Base-by-base conservation (phyloP, 495 filamentous ascomycete species). In the Hypomontagnella monticulosa region DNA sequence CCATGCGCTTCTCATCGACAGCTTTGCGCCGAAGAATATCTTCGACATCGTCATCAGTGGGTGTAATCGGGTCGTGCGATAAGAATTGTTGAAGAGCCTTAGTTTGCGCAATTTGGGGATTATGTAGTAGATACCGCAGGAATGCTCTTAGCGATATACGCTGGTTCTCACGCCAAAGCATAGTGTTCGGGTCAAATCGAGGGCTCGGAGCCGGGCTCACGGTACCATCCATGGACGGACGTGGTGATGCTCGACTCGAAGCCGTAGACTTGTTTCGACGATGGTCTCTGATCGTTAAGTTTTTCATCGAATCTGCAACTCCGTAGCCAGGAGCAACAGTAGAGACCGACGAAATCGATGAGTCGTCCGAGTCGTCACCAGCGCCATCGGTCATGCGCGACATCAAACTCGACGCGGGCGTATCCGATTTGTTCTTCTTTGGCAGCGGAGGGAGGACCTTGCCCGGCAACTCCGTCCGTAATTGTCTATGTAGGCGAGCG, bases 121-220 rank as follows among this genome's bases (percentile, higher is more conserved):
- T 95, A 36, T 93, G 88, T 18, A 99, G 76, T 2, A 97, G 80
- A 2, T 86, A 90, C 10, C 95, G 86, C 15, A 99, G 77, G 72
- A 95, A 98, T 3, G 96, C 94, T 40, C 95, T 87, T 9, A 98
- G 80, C 3, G 93, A 97, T 32, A 99, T 89, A 57, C 95, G 85
- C 75, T 99, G 95, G 60, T 89, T 91, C 77, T 99, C 95, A 14
- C 95, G 85, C 76, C 89, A 95, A 14, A 99, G 83, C 0, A 89
- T 78, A 1, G 88, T 78, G 23, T 75, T 74, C 78, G 80, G 48
- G 3, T 75, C 70, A 49, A 57, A 42, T 43, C 52, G 67, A 0
- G 59, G 52, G 12, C 65, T 68, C n/a, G 40, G 37, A 23, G 18
- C 32, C 3, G 62, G 57, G 40, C 66, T 71, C 16, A 47, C 10